Percentiles rank a stretch among this genome's conserved stretches.
Evolutionary conservation across 495 filamentous ascomycete genomes (phyloP).

Genomic region (Coniosporium apollinis): DNA sequence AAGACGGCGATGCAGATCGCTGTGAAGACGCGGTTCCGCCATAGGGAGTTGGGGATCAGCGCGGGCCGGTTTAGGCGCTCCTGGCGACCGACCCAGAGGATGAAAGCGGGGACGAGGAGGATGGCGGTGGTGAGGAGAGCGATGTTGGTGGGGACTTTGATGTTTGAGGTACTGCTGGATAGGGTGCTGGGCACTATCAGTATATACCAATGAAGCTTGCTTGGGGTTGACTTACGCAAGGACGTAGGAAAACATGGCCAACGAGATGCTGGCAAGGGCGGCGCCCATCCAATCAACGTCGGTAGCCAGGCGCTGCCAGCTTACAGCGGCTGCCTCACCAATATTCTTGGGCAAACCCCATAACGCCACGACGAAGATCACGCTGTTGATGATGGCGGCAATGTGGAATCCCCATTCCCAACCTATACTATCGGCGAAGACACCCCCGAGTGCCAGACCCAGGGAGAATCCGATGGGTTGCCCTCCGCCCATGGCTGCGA

Average conservation of each 20-base stretch:
- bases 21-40: slow-evolving; percentile 32
- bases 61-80: slow-evolving; percentile 24
- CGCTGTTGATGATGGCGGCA: slow-evolving; percentile 23
- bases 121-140: slow-evolving; percentile 24
- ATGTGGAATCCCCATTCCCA: slow-evolving; percentile 33
- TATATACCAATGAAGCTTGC: neutral
- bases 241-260: slow-evolving; percentile 30
- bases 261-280: slow-evolving; percentile 18
- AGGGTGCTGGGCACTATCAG: slow-evolving; percentile 16
- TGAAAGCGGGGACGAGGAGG: slow-evolving; percentile 28
- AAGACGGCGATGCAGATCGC: slow-evolving; percentile 35
- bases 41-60: slow-evolving; percentile 36
- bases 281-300: slow-evolving; percentile 35
- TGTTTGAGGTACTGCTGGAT: slow-evolving; percentile 19
- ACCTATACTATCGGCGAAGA: slow-evolving; percentile 29
- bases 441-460: slow-evolving; percentile 30
- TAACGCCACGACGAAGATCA: slow-evolving; percentile 21
- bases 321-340: slow-evolving; percentile 1
- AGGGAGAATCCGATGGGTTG: slow-evolving; percentile 31
- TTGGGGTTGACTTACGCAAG: slow-evolving; percentile 25
- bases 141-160: slow-evolving; percentile 21
- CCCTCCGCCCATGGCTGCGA: slow-evolving; percentile 28
- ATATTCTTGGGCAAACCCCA: slow-evolving; percentile 20
- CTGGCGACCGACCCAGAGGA: slow-evolving; percentile 29
- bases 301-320: slow-evolving; percentile 13